phyloP scores from a whole-genome alignment of 768 basidiomycete genomes.

The Rhizopogon salebrosus region DNA sequence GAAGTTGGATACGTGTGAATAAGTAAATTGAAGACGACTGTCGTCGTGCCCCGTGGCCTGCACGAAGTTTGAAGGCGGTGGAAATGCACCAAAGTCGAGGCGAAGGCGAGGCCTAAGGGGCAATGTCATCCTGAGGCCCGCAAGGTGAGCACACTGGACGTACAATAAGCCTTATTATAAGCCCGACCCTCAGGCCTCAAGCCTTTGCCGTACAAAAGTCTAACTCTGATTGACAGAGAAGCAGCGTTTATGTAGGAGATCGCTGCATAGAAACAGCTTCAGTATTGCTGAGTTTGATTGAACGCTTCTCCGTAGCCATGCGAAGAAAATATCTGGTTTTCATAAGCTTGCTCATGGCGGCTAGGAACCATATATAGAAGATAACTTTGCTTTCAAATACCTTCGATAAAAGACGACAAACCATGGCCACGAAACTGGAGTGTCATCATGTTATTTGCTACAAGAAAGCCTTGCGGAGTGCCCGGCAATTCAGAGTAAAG shows the following conservation, averaged over 20 bases:
- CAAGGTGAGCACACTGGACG: not conserved
- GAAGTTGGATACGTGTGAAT: conserved; percentile 46
- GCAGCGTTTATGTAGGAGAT: conserved; percentile 3
- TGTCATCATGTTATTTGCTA: not conserved
- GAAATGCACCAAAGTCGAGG: conserved; percentile 7
- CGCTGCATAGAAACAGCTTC: not conserved
- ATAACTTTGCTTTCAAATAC: not conserved
- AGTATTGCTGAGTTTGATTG: conserved; percentile 2
- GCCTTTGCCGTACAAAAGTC: conserved; percentile 17
- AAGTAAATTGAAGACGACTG: conserved; percentile 13
- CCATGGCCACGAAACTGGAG: not conserved
- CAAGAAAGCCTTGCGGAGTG: too few species aligned
- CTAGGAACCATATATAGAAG: too few species aligned
- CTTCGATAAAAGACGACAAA: not conserved
- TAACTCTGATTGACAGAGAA: conserved; percentile 16
- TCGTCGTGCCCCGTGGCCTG: conserved; percentile 21
- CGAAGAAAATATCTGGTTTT: conserved; percentile 5
- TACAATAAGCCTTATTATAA: conserved; percentile 3
- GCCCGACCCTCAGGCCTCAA: conserved; percentile 5
- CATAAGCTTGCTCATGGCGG: not conserved
- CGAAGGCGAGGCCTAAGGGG: conserved; percentile 14
- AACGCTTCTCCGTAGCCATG: conserved; percentile 8
- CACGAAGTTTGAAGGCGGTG: conserved; percentile 29
- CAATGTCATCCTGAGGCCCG: conserved; percentile 11
- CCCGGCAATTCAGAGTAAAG: too few species aligned